phyloP scores from a whole-genome alignment of 148 eudicot species.

The Rhododendron ferrugineum region DNA sequence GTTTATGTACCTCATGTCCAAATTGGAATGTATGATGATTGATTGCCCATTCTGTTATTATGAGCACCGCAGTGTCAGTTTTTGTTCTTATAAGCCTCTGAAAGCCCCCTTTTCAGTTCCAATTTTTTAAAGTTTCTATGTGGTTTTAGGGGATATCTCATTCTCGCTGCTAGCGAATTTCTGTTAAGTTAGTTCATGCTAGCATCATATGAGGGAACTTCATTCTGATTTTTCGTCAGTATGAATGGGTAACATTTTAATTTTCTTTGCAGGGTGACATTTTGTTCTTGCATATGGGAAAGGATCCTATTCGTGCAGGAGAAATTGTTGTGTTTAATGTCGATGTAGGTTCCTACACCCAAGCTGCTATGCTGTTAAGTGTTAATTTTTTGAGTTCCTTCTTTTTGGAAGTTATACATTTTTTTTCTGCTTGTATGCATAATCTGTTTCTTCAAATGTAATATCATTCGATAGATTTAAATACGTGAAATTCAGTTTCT shows the following conservation, averaged over 20 bases:
- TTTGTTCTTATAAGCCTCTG: neutral
- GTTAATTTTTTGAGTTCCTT: neutral
- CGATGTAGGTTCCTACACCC: constrained; percentile 34
- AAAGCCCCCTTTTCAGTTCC: neutral
- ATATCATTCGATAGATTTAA: neutral
- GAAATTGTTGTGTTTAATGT: constrained; percentile 82
- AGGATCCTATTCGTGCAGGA: constrained; percentile 68
- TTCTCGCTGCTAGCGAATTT: neutral
- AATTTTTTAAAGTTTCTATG: neutral
- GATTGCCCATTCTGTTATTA: neutral
- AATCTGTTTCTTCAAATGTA: neutral
- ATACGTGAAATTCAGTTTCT: neutral
- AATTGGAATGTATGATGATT: neutral
- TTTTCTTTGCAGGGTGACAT: constrained; percentile 60
- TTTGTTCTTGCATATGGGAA: constrained; percentile 58
- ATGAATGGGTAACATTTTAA: neutral
- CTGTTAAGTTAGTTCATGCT: neutral
- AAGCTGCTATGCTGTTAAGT: neutral
- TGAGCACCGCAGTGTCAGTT: no score
- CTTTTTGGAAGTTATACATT: neutral
- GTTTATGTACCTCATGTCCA: neutral
- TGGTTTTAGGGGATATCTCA: neutral
- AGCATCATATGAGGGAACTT: neutral
- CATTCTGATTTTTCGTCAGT: neutral
- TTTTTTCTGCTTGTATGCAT: neutral